Percentiles rank a stretch among this genome's conserved stretches.
Evolutionary conservation across 2,329 filamentous ascomycete genomes (phyloP).

Genomic region (Mycosphaerella sp.): DNA sequence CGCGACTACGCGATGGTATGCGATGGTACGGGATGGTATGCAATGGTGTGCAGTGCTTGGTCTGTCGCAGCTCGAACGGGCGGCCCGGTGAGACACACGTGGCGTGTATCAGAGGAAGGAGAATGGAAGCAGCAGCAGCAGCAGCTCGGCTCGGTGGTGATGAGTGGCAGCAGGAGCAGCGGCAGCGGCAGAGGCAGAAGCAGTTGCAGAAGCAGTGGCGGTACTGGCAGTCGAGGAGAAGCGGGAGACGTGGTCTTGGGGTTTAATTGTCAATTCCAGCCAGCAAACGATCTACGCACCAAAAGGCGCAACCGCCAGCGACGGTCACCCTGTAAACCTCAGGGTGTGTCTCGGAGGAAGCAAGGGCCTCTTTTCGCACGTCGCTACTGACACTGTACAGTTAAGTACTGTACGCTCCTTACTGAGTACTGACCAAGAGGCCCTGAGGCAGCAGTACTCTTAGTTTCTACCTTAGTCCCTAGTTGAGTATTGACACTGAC

Average conservation of each 20-base stretch:
- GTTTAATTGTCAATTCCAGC: conserved; percentile 10
- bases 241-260: not conserved
- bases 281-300: conserved; percentile 7
- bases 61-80: not conserved
- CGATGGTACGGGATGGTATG: not conserved
- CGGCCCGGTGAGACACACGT: not conserved
- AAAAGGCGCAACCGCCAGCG: not conserved
- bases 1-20: not conserved
- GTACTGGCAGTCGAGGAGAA: not conserved
- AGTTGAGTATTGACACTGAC: no score
- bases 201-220: not conserved
- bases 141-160: no score
- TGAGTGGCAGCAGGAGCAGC: no score
- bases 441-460: no score
- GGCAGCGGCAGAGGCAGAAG: not conserved
- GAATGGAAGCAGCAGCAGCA: not conserved
- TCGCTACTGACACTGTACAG: not conserved
- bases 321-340: not conserved
- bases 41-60: not conserved
- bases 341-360: conserved; percentile 1
- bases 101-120: not conserved
- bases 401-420: no score
- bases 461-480: no score
- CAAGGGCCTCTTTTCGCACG: not conserved
- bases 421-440: no score